Base-by-base conservation (phyloP, 805 yeast species). In the Wickerhamomyces chambardii region DNA sequence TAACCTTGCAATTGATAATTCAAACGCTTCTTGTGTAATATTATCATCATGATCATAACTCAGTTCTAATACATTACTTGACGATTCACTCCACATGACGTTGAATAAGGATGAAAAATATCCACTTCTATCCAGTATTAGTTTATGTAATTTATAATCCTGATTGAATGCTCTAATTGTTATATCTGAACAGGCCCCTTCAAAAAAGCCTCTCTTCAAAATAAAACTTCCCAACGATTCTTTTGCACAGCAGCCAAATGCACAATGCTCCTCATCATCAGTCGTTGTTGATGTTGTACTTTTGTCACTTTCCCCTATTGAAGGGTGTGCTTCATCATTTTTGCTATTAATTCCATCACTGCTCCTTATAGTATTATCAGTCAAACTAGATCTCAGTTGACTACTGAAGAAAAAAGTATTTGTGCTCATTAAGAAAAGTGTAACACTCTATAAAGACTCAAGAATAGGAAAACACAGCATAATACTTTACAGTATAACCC, bases 151-250 rank as follows among this genome's bases (percentile, higher is more conserved):
- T n/a, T 46, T 47, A 45, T 71, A 74, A 14, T 51, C 52, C 17
- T 55, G 51, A 4, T 59, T 66, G 45, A 73, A 73, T 2, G 75
- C 78, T 37, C 39, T 47, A 9, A 73, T 50, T 0, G 68, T 58
- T 26, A 72, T 67, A 48, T 72, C 77, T 2, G 70, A 63, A 37
- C 70, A 68, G 2, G 58, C 59, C 1, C 75, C 75, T 28, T 64
- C 61, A 6, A 64, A 36, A 40, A 64, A 61, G 1, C 72, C 75
- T 28, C 58, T 48, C 32, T 52, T 51, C 37, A 56, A 51, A 24
- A 67, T 50, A 38, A 59, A 62, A 16, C 53, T 59, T 4, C 48
- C 34, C 8, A 58, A 26, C 6, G 41, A 28, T 28, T 38, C 45
- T 3, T 33, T 32, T n/a, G 39, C 46, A 29, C 59, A 55, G 33